Evolutionary conservation across 129 eudicot genomes (phyloP).

Genomic region (Silybum marianum): DNA sequence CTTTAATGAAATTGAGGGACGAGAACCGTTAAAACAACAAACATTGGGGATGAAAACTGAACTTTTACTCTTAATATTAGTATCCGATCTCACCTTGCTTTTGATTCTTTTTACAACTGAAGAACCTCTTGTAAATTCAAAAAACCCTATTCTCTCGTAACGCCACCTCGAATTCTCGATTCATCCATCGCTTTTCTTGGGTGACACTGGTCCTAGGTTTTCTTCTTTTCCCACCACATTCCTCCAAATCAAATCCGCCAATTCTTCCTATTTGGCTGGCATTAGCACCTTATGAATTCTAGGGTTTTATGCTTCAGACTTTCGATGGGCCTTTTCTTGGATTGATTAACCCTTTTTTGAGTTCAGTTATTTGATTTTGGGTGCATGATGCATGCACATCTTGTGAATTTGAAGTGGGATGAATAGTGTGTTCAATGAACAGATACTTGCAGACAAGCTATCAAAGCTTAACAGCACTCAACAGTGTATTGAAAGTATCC

Average conservation of each 20-base stretch:
- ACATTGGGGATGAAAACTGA: not conserved
- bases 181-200: slow-evolving; percentile 4
- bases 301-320: slow-evolving; percentile 15
- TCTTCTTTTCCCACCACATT: slow-evolving; percentile 6
- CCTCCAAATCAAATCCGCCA: slow-evolving; percentile 9
- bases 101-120: not conserved
- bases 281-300: slow-evolving; percentile 20
- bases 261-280: slow-evolving; percentile 13
- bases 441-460: slow-evolving; percentile 84
- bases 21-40: not conserved
- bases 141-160: slow-evolving; percentile 23
- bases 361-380: slow-evolving; percentile 6
- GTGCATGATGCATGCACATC: slow-evolving; percentile 13
- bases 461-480: slow-evolving; percentile 89
- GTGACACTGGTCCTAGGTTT: slow-evolving; percentile 19
- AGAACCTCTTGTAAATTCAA: slow-evolving; percentile 10
- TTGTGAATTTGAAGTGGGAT: slow-evolving; percentile 52
- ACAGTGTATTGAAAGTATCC: slow-evolving; percentile 97
- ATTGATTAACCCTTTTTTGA: slow-evolving; percentile 6
- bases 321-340: not conserved
- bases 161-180: slow-evolving; percentile 2
- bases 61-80: not conserved
- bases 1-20: not conserved
- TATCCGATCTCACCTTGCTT: not conserved
- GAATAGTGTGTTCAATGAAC: slow-evolving; percentile 84